Evolutionary conservation across 345 rosid genomes (phyloP), one percentile per base, ranked within the genome.

Genomic region (Anastatica hierochuntica): DNA sequence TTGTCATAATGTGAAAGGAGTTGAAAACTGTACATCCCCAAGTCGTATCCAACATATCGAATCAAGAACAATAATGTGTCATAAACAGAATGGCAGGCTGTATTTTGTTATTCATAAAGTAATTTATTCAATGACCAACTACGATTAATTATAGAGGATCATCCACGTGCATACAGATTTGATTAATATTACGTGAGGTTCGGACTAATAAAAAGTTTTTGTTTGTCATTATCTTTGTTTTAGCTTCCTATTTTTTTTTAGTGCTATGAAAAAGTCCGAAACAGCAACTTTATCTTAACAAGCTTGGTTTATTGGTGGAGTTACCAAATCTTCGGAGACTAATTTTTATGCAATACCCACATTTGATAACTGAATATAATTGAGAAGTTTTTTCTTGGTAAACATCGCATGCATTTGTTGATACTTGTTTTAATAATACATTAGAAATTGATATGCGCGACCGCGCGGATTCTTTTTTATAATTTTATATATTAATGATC

Each of bases 81-180:
- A 53, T 39, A 44, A 53, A 58, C 39, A 65, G 74, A 69, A 69
- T 73, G 77, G 71, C 72, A 69, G 65, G 45, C 62, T 73, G 72
- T 61, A 26, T 35, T 43, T 60, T 59, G 26, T 26, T 26, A 65
- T 38, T 23, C 43, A 21, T 30, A 38, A 58, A 51, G 14, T 52
- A 58, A 24, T 24, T 4, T 24, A 24, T 3, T 43, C 11, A 26
- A n/a, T 48, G 26, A 17, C 14, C 5, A 50, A 36, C 4, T 52
- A 23, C 16, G 45, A 52, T 49, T 56, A 39, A 33, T 56, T 49
- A 49, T 52, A 65, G 30, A 49, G 11, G 31, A 46, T 17, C 37
- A 41, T 57, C 58, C 70, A 65, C 70, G 64, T 65, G 70, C 70
- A 49, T 46, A 19, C 0, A 30, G 15, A 57, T 50, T 57, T 56